phyloP scores from a whole-genome alignment of 2,329 filamentous ascomycete species.

The Plenodomus lindquistii region DNA sequence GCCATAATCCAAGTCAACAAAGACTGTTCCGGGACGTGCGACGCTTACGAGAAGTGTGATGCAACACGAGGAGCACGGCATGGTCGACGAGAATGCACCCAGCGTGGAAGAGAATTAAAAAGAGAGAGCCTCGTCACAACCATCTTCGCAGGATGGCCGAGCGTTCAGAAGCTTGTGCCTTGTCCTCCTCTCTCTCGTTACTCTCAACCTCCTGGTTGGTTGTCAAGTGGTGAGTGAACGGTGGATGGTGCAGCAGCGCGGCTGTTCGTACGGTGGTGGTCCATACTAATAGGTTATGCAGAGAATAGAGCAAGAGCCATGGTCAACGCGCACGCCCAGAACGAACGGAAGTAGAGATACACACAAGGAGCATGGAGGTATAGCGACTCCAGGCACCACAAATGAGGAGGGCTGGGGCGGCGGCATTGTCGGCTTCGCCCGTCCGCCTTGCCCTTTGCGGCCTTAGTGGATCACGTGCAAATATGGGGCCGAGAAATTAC shows the following conservation, averaged over 20 bases:
- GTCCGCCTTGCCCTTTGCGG: constrained; percentile 5
- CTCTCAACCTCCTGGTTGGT: neutral
- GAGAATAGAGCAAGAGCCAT: neutral
- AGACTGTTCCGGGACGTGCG: constrained; percentile 13
- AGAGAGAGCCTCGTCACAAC: neutral
- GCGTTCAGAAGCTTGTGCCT: neutral
- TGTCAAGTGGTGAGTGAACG: neutral
- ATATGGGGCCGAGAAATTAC: constrained; percentile 29
- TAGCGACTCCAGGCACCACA: neutral
- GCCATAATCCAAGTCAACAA: neutral
- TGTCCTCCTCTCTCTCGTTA: neutral
- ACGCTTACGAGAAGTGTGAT: constrained; percentile 20
- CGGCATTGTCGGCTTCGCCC: constrained; percentile 22
- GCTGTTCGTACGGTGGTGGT: neutral
- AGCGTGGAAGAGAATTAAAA: neutral
- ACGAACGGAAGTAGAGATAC: neutral
- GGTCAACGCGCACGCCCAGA: neutral
- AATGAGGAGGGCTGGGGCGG: constrained; percentile 12
- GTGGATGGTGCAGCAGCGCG: neutral
- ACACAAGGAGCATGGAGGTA: neutral
- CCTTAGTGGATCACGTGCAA: constrained; percentile 37
- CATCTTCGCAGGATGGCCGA: neutral
- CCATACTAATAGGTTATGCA: neutral
- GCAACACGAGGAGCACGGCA: constrained; percentile 24
- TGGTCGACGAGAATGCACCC: constrained; percentile 13